These are phyloP conservation scores for Venturia aucupariae DNA, from an alignment of 2,329 filamentous ascomycete genomes.

Conservation along the genomic window DNA sequence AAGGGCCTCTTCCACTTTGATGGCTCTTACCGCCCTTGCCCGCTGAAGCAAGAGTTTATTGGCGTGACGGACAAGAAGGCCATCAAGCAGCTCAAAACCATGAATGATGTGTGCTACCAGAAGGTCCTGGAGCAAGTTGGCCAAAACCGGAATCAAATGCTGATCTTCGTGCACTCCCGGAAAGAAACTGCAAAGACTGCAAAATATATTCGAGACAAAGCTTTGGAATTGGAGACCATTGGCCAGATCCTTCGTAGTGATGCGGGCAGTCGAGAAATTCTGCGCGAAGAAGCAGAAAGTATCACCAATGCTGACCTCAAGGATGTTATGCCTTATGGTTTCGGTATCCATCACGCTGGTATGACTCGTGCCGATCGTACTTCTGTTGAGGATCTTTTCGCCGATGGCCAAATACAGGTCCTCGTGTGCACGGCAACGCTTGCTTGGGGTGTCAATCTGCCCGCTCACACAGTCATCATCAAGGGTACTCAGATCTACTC, in stretches of 20 bases:
- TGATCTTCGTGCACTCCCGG: conserved; percentile 96
- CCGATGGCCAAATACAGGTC: conserved; percentile 84
- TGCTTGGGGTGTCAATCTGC: conserved; percentile 97
- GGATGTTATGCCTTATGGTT: conserved; percentile 88
- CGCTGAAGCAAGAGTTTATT: conserved; percentile 91
- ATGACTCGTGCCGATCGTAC: conserved; percentile 94
- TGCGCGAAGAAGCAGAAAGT: conserved; percentile 73
- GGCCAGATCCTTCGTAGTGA: conserved; percentile 90
- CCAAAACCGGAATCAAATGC: conserved; percentile 88
- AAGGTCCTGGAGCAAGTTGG: conserved; percentile 97
- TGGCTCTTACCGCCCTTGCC: conserved; percentile 85
- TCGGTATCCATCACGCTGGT: conserved; percentile 96
- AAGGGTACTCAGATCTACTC: conserved; percentile 98
- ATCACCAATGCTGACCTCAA: conserved; percentile 84
- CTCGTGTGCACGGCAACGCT: conserved; percentile 96
- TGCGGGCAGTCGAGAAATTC: conserved; percentile 78
- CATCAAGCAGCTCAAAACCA: conserved; percentile 97
- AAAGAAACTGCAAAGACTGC: conserved; percentile 98
- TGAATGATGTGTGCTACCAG: conserved; percentile 98
- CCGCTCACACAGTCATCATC: conserved; percentile 96
- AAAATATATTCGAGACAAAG: conserved; percentile 91
- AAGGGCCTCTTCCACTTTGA: conserved; percentile 96
- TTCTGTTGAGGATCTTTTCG: conserved; percentile 89
- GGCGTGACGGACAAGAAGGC: conserved; percentile 96
- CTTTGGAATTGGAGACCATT: conserved; percentile 93